phyloP scores from a whole-genome alignment of 148 eudicot species.

The Fagopyrum homotropicum region DNA sequence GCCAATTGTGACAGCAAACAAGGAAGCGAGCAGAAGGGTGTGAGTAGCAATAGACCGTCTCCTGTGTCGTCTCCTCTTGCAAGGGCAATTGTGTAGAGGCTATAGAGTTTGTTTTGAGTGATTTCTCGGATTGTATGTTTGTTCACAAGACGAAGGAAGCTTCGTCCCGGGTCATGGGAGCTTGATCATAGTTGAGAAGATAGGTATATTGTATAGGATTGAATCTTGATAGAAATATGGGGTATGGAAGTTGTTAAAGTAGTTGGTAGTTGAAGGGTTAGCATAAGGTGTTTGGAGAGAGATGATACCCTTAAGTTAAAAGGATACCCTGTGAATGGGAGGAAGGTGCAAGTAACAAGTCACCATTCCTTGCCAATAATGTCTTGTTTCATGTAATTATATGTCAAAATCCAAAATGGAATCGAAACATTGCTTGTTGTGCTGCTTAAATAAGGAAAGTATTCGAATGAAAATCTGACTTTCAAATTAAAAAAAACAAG shows the following conservation, averaged over 20 bases:
- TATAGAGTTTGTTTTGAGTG: not conserved
- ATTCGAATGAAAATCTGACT: not conserved
- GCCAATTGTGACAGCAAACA: not conserved
- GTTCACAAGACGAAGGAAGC: not conserved
- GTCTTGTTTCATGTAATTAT: not conserved
- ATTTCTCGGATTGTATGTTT: not conserved
- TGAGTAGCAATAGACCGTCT: not conserved
- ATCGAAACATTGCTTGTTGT: not conserved
- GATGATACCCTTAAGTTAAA: not conserved
- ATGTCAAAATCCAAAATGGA: not conserved
- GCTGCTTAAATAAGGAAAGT: too few species aligned
- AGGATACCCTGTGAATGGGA: not conserved
- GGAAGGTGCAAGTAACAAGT: not conserved
- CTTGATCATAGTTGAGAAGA: not conserved
- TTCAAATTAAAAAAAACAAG: not conserved
- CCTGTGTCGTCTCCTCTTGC: not conserved
- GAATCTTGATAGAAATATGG: not conserved
- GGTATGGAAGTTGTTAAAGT: not conserved
- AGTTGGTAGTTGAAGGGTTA: not conserved
- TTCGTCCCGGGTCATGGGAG: not conserved
- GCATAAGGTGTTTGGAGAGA: not conserved
- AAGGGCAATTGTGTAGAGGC: not conserved
- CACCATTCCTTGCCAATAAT: not conserved
- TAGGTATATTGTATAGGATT: not conserved
- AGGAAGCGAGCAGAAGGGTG: not conserved